Evolutionary conservation across 2,329 filamentous ascomycete genomes (phyloP), one percentile per base, ranked within the genome.

Genomic region (Aspergillus hortae): DNA sequence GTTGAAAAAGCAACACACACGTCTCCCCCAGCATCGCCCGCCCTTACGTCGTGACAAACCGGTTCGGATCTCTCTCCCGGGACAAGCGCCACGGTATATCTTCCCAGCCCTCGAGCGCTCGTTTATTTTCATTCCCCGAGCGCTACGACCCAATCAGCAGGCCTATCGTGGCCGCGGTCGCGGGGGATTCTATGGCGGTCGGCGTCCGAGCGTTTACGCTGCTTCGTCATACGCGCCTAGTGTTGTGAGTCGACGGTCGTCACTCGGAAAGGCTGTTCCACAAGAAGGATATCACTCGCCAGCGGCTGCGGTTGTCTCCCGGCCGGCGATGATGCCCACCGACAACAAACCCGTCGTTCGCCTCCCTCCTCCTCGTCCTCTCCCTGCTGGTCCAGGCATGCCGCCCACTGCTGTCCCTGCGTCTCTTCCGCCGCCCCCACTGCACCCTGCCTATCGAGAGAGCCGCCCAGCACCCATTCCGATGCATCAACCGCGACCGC

Each of bases 71-170:
- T 96, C 91, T 7, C 79, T 99, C 40, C 92, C 94, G 2, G 81
- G 88, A 25, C 82, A 88, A 57, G 78, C 84, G 11, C 89, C 90
- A 33, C 85, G 89, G 56, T 96, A 96, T 71, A 92, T 96, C 55
- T 96, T 94, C 72, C 94, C 94, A 5, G 88, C 91, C 2, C 80
- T 83, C 44, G 92, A 96, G 63, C 81, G 94, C 58, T 97, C 94
- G 0, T 99, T 99, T 71, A 95, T 96, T 63, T 99, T 99, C 74
- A 99, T 99, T 55, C 94, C 94, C 11, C 83, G 94, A 60, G 92
- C 92, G 10, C 82, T 96, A 76, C 85, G 94, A 60, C 94, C 94
- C 12, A 96, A 96, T 68, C 91, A 95, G 69, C 90, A 95, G 75
- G 83, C 85, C 27, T 83, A 86, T 59, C 79, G 83, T 50, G 81